Conservation (phyloP, 192 early-diverging fungal genomes). For the Thamnidium elegans region DNA sequence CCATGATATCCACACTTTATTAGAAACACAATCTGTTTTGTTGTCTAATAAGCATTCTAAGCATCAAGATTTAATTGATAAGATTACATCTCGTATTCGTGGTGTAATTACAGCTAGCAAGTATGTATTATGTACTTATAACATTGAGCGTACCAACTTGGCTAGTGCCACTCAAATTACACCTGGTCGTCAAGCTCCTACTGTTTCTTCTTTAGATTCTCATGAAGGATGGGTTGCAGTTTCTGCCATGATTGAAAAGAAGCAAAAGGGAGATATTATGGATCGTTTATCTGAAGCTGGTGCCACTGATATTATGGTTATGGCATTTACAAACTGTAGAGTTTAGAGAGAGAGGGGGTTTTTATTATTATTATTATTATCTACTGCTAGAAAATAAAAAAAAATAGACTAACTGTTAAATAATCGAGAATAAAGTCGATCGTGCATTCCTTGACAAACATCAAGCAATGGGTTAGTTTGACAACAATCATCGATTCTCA, state of each 20-base stretch:
- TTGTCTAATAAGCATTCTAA: constrained; percentile 77
- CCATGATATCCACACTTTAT: constrained; percentile 79
- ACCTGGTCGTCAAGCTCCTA: constrained; percentile 92
- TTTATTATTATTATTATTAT: neutral
- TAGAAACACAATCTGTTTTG: constrained; percentile 85
- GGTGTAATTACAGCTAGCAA: constrained; percentile 87
- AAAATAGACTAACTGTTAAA: constrained; percentile 65
- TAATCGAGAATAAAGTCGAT: constrained; percentile 70
- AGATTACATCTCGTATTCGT: constrained; percentile 78
- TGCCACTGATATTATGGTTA: constrained; percentile 87
- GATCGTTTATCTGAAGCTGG: constrained; percentile 82
- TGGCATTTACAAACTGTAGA: constrained; percentile 76
- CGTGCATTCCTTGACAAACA: constrained; percentile 76
- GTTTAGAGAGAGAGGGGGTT: constrained; percentile 41
- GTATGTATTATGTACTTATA: constrained; percentile 92
- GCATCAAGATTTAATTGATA: constrained; percentile 76
- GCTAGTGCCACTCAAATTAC: constrained; percentile 70
- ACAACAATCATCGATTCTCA: constrained; percentile 52
- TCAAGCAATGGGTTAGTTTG: constrained; percentile 72
- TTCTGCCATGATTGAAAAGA: constrained; percentile 84
- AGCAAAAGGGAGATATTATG: constrained; percentile 81
- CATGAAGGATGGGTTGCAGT: constrained; percentile 87
- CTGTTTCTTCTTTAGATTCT: constrained; percentile 76
- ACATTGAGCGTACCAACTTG: constrained; percentile 68
- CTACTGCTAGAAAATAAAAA: neutral